Percentiles rank a stretch among this genome's conserved stretches.
These are phyloP conservation scores for Pouteria glomerata DNA, from an alignment of 148 eudicot species.

Conservation along the genomic window DNA sequence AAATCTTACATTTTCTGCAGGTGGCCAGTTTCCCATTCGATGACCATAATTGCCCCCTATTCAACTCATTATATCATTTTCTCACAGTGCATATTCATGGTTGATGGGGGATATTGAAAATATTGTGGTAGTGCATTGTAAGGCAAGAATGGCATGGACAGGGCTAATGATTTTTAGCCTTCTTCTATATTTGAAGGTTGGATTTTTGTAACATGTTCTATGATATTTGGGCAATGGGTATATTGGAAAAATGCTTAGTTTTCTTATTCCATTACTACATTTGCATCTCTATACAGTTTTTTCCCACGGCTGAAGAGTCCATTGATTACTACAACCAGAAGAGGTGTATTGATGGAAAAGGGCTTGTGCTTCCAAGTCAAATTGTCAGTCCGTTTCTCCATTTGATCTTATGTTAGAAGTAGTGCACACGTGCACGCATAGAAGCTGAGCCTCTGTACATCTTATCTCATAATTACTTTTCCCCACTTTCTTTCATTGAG, in stretches of 20 bases:
- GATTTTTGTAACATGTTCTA: conserved; percentile 4
- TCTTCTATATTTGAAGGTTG: conserved; percentile 85
- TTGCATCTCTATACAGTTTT: conserved; percentile 57
- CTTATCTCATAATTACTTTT: conserved; percentile 3
- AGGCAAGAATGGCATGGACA: conserved; percentile 99
- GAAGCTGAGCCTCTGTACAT: too few species aligned
- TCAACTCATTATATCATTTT: conserved; percentile 75
- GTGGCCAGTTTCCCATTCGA: conserved; percentile 98
- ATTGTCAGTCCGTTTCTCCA: conserved; percentile 51
- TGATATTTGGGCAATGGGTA: neutral
- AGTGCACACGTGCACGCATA: too few species aligned
- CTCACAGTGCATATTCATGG: conserved; percentile 98
- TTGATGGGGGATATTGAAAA: conserved; percentile 97
- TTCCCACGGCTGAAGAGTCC: conserved; percentile 99
- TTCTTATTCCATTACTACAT: conserved; percentile 13
- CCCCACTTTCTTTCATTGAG: conserved; percentile 41
- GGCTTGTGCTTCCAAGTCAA: conserved; percentile 98
- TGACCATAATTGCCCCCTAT: conserved; percentile 99
- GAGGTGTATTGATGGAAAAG: conserved; percentile 91
- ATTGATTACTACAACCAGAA: conserved; percentile 92
- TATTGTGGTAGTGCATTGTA: conserved; percentile 98
- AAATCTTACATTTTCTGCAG: conserved; percentile 36
- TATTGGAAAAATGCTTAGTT: neutral
- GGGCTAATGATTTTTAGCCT: conserved; percentile 98
- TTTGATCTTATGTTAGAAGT: too few species aligned